A percentile compares a stretch with the other conserved stretches of the same genome.
Evolutionary conservation across 768 basidiomycete species (phyloP).

Genomic region (Suillus bovinus): DNA sequence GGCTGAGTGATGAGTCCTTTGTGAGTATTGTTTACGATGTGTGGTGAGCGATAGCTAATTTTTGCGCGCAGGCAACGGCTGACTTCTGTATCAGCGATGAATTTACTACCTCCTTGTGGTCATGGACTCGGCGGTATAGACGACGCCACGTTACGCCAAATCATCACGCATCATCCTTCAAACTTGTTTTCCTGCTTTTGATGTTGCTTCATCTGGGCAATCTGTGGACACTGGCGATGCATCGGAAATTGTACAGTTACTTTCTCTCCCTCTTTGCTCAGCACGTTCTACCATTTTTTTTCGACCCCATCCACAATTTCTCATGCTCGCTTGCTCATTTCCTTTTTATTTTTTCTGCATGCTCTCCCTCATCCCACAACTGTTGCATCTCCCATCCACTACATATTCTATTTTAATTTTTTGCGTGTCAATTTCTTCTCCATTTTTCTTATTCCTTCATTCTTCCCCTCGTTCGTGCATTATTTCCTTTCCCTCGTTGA

Average conservation of each 20-base stretch:
- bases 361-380: conserved; percentile 1
- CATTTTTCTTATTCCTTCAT: not conserved
- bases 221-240: conserved; percentile 1
- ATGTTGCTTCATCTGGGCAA: conserved; percentile 2
- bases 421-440: not conserved
- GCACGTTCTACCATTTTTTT: not conserved
- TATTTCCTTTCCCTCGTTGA: not conserved
- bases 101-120: not conserved
- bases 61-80: not conserved
- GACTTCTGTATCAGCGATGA: not conserved
- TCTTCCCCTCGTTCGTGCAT: not conserved
- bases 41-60: not conserved
- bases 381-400: not conserved
- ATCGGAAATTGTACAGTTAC: not conserved
- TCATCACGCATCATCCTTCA: not conserved
- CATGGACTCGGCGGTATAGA: not conserved
- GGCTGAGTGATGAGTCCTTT: conserved; percentile 33
- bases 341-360: not conserved
- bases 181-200: not conserved
- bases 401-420: not conserved
- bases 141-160: not conserved
- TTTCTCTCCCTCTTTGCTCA: not conserved
- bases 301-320: not conserved
- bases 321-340: not conserved
- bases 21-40: not conserved